Base-by-base conservation (phyloP, 73 alveolate species). In the Tetrahymena borealis region DNA sequence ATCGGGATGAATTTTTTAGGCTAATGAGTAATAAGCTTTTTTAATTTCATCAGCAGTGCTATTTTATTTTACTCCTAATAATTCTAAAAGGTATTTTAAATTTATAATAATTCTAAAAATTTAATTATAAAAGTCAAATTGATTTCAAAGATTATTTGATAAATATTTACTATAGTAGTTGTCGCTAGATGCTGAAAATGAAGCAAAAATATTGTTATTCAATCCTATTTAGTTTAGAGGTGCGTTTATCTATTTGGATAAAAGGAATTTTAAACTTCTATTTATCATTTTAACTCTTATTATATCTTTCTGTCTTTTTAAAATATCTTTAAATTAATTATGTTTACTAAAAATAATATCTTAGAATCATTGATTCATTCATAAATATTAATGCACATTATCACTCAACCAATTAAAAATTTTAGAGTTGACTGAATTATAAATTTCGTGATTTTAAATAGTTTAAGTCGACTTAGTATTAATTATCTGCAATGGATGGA, bases 1-100 rank as follows among this genome's bases (percentile, higher is more conserved):
- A 96, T 98, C 99, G 28, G 99, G 99, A 90, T 98, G 99, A 91
- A 94, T 97, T 91, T 95, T 94, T 90, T 96, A 95, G 0, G 99
- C 98, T 43, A 96, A 92, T 91, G 95, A 94, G 94, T 97, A 98
- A 94, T 98, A 98, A 40, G 98, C 98, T 94, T 97, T 96, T 91
- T 98, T 98, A 39, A 98, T 96, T 39, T 98, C 99, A 37, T 92
- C 96, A 20, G 95, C 91, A 33, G 99, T 78, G 13, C 99, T 96
- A 38, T 95, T 96, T 31, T 95, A 93, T 33, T 90, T 91, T 12
- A 97, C 98, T 41, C 98, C 98, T 90, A 98, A 91, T 13, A 96
- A 93, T 93, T 96, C 96, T 90, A 90, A n/a, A n/a, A n/a, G n/a
- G n/a, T 85, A n/a, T 9, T 93, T 28, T 7, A 60, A 60, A 60